A percentile compares a stretch with the other conserved stretches of the same genome.
Conservation (phyloP, 345 rosid genomes). For the Sonneratia alba region DNA sequence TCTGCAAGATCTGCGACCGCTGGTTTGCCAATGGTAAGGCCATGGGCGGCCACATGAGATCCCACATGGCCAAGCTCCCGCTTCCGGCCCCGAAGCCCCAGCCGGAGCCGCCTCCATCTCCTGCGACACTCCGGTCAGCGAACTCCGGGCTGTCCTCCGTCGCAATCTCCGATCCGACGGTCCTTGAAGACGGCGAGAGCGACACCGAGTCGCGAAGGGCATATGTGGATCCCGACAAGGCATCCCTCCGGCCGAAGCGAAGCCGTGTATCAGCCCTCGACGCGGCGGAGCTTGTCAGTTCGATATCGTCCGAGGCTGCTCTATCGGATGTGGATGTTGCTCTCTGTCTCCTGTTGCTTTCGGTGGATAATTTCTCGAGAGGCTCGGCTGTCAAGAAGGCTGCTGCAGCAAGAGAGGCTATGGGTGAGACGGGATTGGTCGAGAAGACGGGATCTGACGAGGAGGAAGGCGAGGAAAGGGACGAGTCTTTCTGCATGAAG, state of each 20-base stretch:
- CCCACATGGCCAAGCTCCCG: slow-evolving; percentile 41
- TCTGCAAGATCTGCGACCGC: slow-evolving; percentile 48
- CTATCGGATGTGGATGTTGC: slow-evolving; percentile 28
- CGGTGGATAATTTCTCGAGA: slow-evolving; percentile 5
- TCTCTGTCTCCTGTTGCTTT: slow-evolving; percentile 21
- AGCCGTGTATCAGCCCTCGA: slow-evolving; percentile 4
- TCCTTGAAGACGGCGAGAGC: slow-evolving; percentile 9
- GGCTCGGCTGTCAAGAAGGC: background rate
- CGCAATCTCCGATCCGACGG: slow-evolving; percentile 1
- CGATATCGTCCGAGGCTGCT: slow-evolving; percentile 9
- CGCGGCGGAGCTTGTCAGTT: slow-evolving; percentile 29
- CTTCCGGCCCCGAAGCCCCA: slow-evolving; percentile 20
- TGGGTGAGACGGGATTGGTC: background rate
- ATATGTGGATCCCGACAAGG: background rate
- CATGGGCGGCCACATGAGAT: slow-evolving; percentile 70
- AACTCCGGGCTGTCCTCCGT: slow-evolving; percentile 12
- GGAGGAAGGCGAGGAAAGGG: background rate
- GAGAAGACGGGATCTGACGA: background rate
- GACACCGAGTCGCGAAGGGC: slow-evolving; percentile 16
- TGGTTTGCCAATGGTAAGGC: slow-evolving; percentile 53
- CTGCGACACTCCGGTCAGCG: slow-evolving; percentile 6
- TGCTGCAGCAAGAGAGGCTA: background rate
- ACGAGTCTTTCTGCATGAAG: background rate
- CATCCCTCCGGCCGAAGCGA: background rate
- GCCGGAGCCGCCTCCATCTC: slow-evolving; percentile 1